A percentile compares a stretch with the other conserved stretches of the same genome.
phyloP scores from a whole-genome alignment of 106 monocot species.

The Dendrobium officinale region DNA sequence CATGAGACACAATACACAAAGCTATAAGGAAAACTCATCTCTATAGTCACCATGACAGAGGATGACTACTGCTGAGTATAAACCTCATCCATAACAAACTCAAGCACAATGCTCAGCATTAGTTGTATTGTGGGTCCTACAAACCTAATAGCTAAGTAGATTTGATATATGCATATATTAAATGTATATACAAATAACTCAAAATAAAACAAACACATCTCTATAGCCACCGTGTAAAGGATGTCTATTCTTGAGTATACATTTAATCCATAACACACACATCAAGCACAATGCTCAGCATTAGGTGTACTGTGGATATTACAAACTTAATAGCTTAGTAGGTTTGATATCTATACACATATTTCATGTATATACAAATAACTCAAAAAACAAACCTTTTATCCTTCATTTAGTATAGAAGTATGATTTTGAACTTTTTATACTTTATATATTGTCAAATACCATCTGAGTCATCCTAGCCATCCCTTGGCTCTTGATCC shows the following conservation, averaged over 20 bases:
- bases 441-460: not conserved
- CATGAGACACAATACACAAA: no score
- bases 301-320: not conserved
- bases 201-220: not conserved
- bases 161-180: constrained; percentile 1
- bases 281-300: not conserved
- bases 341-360: not conserved
- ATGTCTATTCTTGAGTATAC: not conserved
- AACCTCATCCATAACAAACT: not conserved
- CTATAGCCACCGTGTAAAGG: not conserved
- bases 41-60: not conserved
- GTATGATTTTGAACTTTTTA: not conserved
- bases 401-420: not conserved
- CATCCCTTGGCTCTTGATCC: no score
- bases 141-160: not conserved
- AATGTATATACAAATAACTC: not conserved
- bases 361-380: not conserved
- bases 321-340: not conserved
- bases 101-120: not conserved
- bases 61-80: not conserved
- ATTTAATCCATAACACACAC: not conserved
- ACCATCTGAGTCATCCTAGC: no score
- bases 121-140: not conserved
- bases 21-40: not conserved
- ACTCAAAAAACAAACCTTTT: not conserved